Conservation (phyloP, 2,329 filamentous ascomycete genomes). For the Aphanoascus verrucosus region DNA sequence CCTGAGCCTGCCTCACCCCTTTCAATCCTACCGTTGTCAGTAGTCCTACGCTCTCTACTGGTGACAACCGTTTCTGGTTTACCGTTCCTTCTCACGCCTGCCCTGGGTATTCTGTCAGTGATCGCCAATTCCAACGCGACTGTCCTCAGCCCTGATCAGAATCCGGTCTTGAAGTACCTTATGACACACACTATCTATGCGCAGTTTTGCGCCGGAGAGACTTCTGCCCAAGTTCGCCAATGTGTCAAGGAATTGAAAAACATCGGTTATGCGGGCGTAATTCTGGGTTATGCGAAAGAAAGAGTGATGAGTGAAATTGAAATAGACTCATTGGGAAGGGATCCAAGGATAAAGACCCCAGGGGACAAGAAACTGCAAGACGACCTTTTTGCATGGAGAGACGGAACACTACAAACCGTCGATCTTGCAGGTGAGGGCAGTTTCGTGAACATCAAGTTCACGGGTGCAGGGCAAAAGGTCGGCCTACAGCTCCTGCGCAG, state of each 20-base stretch:
- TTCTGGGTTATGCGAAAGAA: constrained; percentile 74
- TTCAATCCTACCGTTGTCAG: constrained; percentile 16
- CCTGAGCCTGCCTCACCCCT: constrained; percentile 10
- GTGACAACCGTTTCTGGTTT: constrained; percentile 17
- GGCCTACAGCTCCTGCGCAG: constrained; percentile 56
- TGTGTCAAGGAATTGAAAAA: constrained; percentile 57
- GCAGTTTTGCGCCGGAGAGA: constrained; percentile 83
- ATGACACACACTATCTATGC: constrained; percentile 78
- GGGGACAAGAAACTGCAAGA: constrained; percentile 17
- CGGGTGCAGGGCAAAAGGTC: constrained; percentile 68
- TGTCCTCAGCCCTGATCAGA: constrained; percentile 62
- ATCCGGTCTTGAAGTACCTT: constrained; percentile 57
- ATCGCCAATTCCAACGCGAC: constrained; percentile 59
- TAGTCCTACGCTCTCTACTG: constrained; percentile 15
- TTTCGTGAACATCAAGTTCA: constrained; percentile 63
- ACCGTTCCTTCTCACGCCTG: constrained; percentile 50
- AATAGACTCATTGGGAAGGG: constrained; percentile 10
- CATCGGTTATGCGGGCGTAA: constrained; percentile 72
- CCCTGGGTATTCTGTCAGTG: constrained; percentile 54
- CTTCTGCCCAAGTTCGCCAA: constrained; percentile 52
- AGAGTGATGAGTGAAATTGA: constrained; percentile 54
- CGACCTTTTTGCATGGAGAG: constrained; percentile 49
- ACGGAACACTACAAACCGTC: constrained; percentile 65
- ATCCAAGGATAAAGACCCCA: constrained; percentile 3
- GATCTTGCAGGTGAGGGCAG: constrained; percentile 38